Conservation (phyloP, 2,329 filamentous ascomycete species). For the Phoma sp. region DNA sequence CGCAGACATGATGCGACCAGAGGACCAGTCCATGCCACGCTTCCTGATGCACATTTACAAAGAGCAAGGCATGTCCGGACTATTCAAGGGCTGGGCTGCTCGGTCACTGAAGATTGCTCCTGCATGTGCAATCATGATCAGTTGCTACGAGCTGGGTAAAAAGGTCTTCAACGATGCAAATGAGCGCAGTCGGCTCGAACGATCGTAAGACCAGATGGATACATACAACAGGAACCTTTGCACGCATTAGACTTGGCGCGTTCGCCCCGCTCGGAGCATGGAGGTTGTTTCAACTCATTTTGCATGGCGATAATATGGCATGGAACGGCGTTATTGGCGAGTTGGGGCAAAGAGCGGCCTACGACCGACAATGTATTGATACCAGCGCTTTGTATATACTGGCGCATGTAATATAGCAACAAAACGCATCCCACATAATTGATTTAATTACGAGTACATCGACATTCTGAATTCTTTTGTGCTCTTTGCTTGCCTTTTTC, state of each 20-base stretch:
- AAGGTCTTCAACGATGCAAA: constrained; percentile 82
- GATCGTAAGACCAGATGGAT: constrained; percentile 14
- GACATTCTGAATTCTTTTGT: not conserved
- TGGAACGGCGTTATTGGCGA: constrained; percentile 19
- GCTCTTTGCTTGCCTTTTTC: no score
- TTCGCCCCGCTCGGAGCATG: not conserved
- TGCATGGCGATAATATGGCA: constrained; percentile 18
- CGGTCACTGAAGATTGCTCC: constrained; percentile 93
- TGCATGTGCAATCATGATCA: constrained; percentile 99
- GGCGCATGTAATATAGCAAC: constrained; percentile 18
- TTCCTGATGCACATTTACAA: constrained; percentile 92
- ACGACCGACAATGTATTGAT: constrained; percentile 17
- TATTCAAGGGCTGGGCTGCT: constrained; percentile 93
- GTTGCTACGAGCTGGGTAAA: constrained; percentile 96
- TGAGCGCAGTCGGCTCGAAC: constrained; percentile 53
- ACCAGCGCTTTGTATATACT: constrained; percentile 16
- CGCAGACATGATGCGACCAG: constrained; percentile 62
- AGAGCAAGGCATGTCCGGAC: constrained; percentile 78
- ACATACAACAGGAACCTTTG: not conserved
- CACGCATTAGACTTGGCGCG: constrained; percentile 14
- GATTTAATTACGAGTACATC: not conserved
- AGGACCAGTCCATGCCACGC: constrained; percentile 78
- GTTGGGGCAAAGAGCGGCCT: constrained; percentile 16
- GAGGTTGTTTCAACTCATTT: constrained; percentile 22
- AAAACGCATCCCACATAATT: constrained; percentile 13